Base-by-base conservation (phyloP, 176 grass and related monocot genomes). In the Raddia guianensis region DNA sequence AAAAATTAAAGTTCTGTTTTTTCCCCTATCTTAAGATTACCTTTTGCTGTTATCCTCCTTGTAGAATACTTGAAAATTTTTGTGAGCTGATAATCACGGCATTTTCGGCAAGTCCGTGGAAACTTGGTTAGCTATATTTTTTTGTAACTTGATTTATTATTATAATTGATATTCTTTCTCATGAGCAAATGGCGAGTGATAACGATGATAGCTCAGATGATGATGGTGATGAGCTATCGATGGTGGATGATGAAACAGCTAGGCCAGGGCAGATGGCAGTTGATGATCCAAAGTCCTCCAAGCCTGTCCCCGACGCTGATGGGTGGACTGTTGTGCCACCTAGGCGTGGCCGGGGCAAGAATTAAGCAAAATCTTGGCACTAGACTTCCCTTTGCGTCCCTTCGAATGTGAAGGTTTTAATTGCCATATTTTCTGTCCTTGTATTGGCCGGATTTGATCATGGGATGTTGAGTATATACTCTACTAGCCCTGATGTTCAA, bases 311-410 rank as follows among this genome's bases (percentile, higher is more conserved):
- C 4, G 95, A 95, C 2, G 84, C 90, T 6, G 92, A 98, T 62
- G 95, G 95, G 32, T 98, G 95, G 94, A 93, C 85, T 13, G 58
- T 80, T 34, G 95, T 98, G 66, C 74, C 90, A 16, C 74, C 92
- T 52, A 94, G 65, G 74, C 78, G 74, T 5, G 80, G 85, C 32
- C 74, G 70, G 9, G 84, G 71, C 75, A 91, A 44, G 37, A 87
- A 89, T 10, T 93, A 66, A 59, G 54, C 48, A 85, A 76, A 70
- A 21, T 27, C 48, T 53, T 72, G 74, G 48, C 65, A 43, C 11
- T 9, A 64, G 40, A 37, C 34, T 15, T 83, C 5, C 21, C 12
- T 3, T 37, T 9, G 27, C 21, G 18, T 27, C 21, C 1, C 42
- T 35, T 35, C 63, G 61, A 21, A n/a, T 52, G 15, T 6, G 15